Evolutionary conservation across 345 rosid genomes (phyloP), one percentile per base, ranked within the genome.

Genomic region (Heritiera littoralis): DNA sequence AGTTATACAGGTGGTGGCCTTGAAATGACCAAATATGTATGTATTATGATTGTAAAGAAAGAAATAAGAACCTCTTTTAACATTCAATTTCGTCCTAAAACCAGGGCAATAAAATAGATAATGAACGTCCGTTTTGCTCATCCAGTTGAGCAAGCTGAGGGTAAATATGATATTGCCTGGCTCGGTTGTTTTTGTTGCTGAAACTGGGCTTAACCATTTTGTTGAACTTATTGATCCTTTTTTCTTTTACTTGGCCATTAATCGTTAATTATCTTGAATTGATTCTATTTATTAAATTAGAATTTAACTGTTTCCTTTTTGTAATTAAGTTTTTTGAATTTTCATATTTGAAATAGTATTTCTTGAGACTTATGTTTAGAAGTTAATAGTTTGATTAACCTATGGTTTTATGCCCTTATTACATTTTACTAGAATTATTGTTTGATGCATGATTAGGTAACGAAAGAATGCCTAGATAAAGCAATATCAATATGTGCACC

Each of bases 401-500:
- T 14, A 38, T 58, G 49, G n/a, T 74, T 75, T 67, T 79, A 65
- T 43, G 40, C 66, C 54, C 17, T 72, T 20, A 3, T 49, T 32
- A 9, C 66, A 52, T 61, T 38, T 82, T 77, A 81, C 75, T n/a
- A 41, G 49, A 77, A 69, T 75, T 23, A 28, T 52, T 54, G 61
- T 79, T 79, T 75, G 72, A 49, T 83, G 13, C 59, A 38, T 85
- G 77, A 18, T 77, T 80, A 93, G 94, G 98, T 92, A 83, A 95
- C 98, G 18, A 89, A 93, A 86, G 98, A 93, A 81, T 86, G 92
- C 86, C 83, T 95, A 14, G 79, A 91, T 49, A 89, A 88, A 86
- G 98, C 98, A 6, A 93, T 95, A 79, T 81, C 94, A 15, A 87
- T 90, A 73, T 95, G 98, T 86, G 97, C 92, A 40, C 96, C 98